phyloP scores from a whole-genome alignment of 805 yeast species.

The Nakazawaea ambrosiae region DNA sequence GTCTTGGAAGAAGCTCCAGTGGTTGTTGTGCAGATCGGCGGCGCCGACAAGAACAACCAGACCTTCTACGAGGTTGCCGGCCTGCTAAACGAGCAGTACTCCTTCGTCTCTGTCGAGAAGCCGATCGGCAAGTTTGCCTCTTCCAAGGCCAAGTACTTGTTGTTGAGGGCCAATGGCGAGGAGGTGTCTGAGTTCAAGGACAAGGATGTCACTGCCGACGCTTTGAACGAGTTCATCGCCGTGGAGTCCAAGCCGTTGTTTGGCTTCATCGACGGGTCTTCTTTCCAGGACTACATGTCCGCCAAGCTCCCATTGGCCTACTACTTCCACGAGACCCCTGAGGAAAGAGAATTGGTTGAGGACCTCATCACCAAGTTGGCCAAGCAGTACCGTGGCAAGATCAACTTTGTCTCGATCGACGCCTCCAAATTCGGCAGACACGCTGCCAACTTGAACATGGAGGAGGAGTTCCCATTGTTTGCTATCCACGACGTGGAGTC shows the following conservation, averaged over 20 bases:
- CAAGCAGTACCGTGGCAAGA: constrained; percentile 66
- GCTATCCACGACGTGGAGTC: constrained; percentile 68
- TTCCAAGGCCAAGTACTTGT: constrained; percentile 32
- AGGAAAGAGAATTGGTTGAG: constrained; percentile 53
- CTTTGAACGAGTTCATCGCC: constrained; percentile 41
- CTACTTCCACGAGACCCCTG: constrained; percentile 70
- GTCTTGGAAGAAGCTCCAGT: constrained; percentile 41
- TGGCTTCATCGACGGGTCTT: constrained; percentile 79
- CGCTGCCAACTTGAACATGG: constrained; percentile 78
- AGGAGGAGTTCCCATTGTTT: constrained; percentile 83
- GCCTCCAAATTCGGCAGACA: constrained; percentile 77
- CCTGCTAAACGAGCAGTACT: constrained; percentile 51
- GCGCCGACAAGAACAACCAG: constrained; percentile 34
- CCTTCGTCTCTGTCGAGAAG: constrained; percentile 43
- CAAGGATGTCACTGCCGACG: constrained; percentile 26
- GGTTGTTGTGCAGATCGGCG: constrained; percentile 48
- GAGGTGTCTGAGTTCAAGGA: constrained; percentile 19
- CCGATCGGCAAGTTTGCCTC: constrained; percentile 27
- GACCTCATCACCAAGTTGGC: constrained; percentile 56
- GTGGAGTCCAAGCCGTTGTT: constrained; percentile 73
- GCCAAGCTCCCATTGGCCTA: constrained; percentile 78
- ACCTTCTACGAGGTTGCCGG: constrained; percentile 63
- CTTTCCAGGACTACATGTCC: constrained; percentile 68
- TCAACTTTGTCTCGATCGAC: constrained; percentile 86
- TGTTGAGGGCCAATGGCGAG: constrained; percentile 39